These are phyloP conservation scores for Vitis cinerea DNA, from an alignment of 164 flowering plant genomes.

Conservation along the genomic window DNA sequence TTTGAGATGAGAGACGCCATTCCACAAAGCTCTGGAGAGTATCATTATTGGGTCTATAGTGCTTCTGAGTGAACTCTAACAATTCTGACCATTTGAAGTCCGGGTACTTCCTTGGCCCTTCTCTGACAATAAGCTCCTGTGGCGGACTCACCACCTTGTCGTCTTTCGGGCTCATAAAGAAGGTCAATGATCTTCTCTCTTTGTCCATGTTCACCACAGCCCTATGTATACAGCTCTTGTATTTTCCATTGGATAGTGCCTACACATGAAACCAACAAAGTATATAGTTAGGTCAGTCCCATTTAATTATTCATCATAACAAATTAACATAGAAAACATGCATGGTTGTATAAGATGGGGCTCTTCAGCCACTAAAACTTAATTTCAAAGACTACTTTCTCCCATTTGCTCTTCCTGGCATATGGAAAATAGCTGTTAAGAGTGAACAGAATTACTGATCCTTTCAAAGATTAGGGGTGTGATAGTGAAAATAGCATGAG, in stretches of 20 bases:
- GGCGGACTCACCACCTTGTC: conserved; percentile 3
- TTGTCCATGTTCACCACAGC: conserved; percentile 4
- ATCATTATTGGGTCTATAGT: neutral
- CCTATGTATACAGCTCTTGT: conserved; percentile 5
- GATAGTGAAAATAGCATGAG: no score
- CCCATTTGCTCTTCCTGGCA: no score
- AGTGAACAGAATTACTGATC: no score
- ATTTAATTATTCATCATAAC: no score
- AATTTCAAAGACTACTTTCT: no score
- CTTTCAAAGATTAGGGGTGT: no score
- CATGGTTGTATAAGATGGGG: no score
- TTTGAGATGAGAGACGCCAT: neutral
- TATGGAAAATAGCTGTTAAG: no score
- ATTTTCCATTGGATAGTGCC: conserved; percentile 4
- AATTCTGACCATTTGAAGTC: conserved; percentile 9
- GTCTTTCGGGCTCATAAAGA: conserved; percentile 1
- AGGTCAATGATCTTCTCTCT: conserved; percentile 6
- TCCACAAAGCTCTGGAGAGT: conserved; percentile 4
- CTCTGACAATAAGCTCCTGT: neutral
- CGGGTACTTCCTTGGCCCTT: conserved; percentile 4
- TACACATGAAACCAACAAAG: neutral
- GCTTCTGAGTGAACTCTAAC: neutral
- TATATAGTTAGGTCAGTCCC: no score
- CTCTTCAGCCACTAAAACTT: no score
- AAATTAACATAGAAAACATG: no score